Evolutionary conservation across 106 monocot genomes (phyloP).

Genomic region (Dioscorea dumetorum): DNA sequence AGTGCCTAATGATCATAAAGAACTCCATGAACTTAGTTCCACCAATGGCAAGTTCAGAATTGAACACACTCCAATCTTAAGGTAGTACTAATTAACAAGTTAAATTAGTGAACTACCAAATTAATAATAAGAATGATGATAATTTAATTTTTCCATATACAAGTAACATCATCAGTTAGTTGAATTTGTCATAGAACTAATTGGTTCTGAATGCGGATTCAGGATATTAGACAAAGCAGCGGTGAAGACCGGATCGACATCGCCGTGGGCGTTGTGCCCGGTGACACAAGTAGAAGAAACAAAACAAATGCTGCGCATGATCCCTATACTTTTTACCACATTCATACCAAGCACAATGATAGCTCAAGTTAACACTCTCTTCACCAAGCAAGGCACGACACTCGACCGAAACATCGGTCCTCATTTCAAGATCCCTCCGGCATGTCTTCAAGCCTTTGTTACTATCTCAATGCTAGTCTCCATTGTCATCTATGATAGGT

Average conservation of each 20-base stretch:
- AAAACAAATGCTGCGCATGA: conserved; percentile 56
- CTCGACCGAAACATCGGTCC: conserved; percentile 26
- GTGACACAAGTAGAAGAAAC: conserved; percentile 69
- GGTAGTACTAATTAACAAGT: conserved; percentile 5
- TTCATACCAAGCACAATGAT: conserved; percentile 48
- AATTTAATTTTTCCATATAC: no score
- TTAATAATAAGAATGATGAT: no score
- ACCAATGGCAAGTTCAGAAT: conserved; percentile 17
- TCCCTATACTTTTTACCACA: conserved; percentile 34
- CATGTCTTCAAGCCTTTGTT: conserved; percentile 14
- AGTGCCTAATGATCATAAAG: conserved; percentile 29
- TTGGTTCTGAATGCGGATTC: neutral
- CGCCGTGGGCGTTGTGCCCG: conserved; percentile 14
- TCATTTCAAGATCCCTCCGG: conserved; percentile 26
- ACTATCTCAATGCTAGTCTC: conserved; percentile 18
- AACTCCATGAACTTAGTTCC: conserved; percentile 31
- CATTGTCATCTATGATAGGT: conserved; percentile 17
- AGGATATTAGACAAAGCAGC: conserved; percentile 17
- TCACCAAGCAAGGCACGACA: conserved; percentile 59
- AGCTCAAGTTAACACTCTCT: conserved; percentile 54
- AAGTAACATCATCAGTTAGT: no score
- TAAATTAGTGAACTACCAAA: no score
- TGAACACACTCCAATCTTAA: conserved; percentile 28
- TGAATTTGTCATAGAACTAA: no score
- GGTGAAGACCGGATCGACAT: neutral